A percentile compares a stretch with the other conserved stretches of the same genome.
phyloP scores from a whole-genome alignment of 2,329 filamentous ascomycete species.

The Fusarium bactridioides region DNA sequence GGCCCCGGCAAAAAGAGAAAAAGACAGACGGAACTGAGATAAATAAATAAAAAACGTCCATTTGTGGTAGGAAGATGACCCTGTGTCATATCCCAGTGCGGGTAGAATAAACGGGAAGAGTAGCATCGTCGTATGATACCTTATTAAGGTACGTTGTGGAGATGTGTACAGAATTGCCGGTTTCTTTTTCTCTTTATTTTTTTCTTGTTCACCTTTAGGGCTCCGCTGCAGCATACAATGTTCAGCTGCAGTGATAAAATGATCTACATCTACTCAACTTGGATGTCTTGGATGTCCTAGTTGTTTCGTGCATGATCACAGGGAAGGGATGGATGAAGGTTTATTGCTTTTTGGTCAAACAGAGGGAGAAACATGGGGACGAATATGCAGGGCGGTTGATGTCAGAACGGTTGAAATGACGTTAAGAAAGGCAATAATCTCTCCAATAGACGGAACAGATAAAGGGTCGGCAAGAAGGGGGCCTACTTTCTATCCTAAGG shows the following conservation, averaged over 20 bases:
- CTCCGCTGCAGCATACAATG: not conserved
- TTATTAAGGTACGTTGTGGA: slow-evolving; percentile 21
- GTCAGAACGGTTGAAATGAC: not conserved
- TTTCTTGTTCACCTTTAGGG: not conserved
- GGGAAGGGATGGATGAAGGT: slow-evolving; percentile 30
- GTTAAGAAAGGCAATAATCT: slow-evolving; percentile 8
- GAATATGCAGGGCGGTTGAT: slow-evolving; percentile 7
- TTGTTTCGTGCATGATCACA: slow-evolving; percentile 20
- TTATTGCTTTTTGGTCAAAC: slow-evolving; percentile 25
- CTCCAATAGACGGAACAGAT: not conserved
- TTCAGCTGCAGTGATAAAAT: slow-evolving; percentile 8
- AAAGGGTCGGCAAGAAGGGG: slow-evolving; percentile 5
- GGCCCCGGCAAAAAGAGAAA: not conserved
- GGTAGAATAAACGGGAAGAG: not conserved
- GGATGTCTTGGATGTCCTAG: slow-evolving; percentile 7
- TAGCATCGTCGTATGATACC: slow-evolving; percentile 23
- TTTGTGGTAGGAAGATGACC: not conserved
- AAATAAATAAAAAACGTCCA: not conserved
- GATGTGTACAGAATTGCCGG: not conserved
- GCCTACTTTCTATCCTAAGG: not conserved
- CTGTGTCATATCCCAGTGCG: slow-evolving; percentile 7
- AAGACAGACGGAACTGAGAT: not conserved
- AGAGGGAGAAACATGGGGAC: slow-evolving; percentile 18
- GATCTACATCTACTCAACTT: slow-evolving; percentile 29
- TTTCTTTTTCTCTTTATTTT: not conserved